A percentile compares a stretch with the other conserved stretches of the same genome.
Evolutionary conservation across 495 filamentous ascomycete genomes (phyloP).

Genomic region (Pseudevernia furfuracea): DNA sequence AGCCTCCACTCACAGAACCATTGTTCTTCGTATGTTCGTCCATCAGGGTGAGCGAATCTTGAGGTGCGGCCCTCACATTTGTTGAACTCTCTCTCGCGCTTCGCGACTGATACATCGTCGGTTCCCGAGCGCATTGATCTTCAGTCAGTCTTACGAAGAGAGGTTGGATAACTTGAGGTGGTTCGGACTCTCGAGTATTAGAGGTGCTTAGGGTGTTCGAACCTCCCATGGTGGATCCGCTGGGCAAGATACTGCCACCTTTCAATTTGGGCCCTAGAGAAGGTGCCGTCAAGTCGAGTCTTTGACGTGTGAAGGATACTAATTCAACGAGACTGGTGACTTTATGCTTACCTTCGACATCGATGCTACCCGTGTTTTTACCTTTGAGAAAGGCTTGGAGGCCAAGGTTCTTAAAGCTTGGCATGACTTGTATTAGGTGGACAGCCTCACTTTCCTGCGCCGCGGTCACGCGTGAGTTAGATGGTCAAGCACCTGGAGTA

Average conservation of each 20-base stretch:
- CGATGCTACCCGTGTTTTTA: too few relatives aligned
- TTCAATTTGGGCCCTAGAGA: too few relatives aligned
- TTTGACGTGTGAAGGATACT: too few relatives aligned
- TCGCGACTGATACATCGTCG: background rate
- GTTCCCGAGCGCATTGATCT: background rate
- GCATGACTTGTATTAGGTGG: background rate
- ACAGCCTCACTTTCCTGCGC: background rate
- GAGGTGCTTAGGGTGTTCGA: background rate
- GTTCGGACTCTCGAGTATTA: background rate
- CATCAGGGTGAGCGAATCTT: background rate
- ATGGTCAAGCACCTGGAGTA: background rate
- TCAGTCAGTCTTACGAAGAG: background rate
- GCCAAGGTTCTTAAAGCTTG: background rate
- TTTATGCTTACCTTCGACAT: too few relatives aligned
- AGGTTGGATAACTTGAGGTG: background rate
- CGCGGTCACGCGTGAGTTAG: background rate
- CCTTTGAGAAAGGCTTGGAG: too few relatives aligned
- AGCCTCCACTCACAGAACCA: background rate
- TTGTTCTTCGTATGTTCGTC: background rate
- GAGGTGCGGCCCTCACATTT: background rate
- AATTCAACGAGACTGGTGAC: too few relatives aligned
- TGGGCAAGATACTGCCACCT: background rate
- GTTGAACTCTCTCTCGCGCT: background rate
- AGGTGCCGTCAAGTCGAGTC: too few relatives aligned
- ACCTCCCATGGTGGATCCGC: background rate